Conservation (phyloP, 192 early-diverging fungal genomes). For the Coemansia sp. region DNA sequence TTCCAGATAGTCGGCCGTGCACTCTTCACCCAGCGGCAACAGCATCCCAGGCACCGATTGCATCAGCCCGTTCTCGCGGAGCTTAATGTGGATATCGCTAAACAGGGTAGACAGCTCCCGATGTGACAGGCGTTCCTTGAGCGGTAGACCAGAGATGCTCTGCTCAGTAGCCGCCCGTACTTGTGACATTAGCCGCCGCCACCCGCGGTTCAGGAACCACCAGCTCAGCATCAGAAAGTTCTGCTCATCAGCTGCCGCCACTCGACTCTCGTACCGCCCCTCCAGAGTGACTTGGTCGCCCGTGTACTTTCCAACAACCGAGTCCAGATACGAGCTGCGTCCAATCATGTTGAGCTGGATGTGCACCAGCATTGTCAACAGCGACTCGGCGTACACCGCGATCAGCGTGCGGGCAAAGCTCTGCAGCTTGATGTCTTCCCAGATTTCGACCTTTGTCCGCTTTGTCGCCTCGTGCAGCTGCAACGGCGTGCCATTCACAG, state of each 20-base stretch:
- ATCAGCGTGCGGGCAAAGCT: conserved; percentile 88
- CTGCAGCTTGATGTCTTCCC: conserved; percentile 86
- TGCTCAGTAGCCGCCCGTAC: conserved; percentile 59
- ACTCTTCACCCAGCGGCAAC: conserved; percentile 41
- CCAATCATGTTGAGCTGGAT: conserved; percentile 91
- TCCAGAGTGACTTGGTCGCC: conserved; percentile 23
- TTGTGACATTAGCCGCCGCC: conserved; percentile 68
- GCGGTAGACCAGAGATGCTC: conserved; percentile 47
- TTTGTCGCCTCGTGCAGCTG: conserved; percentile 12
- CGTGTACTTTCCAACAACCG: conserved; percentile 55
- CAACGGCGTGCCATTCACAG: background rate
- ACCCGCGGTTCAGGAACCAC: conserved; percentile 89
- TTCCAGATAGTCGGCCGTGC: conserved; percentile 34
- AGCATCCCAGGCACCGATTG: conserved; percentile 27
- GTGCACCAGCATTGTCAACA: conserved; percentile 81
- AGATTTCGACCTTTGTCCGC: conserved; percentile 70
- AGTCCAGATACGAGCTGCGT: conserved; percentile 82
- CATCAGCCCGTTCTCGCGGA: conserved; percentile 52
- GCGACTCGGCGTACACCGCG: conserved; percentile 80
- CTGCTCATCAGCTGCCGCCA: conserved; percentile 61
- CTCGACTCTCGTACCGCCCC: conserved; percentile 25
- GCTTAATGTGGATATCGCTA: conserved; percentile 53
- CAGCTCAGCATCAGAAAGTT: conserved; percentile 88
- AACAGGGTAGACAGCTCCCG: conserved; percentile 62
- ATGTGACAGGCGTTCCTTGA: conserved; percentile 65